Conservation (phyloP, 202 grass and related monocot species). For the Panicum hallii region DNA sequence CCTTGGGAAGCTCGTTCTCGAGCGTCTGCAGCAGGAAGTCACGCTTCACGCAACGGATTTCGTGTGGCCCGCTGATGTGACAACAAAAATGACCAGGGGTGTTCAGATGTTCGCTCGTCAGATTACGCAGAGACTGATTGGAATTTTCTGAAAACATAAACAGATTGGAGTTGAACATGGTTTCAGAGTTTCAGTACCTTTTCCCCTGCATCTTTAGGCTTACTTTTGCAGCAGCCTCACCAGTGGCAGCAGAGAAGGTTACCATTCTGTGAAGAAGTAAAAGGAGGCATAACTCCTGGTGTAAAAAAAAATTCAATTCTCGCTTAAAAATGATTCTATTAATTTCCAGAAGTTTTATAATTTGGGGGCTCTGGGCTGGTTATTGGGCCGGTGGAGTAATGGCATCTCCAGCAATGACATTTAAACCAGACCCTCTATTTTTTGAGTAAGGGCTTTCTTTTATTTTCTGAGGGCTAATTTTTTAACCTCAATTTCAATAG, state of each 20-base stretch:
- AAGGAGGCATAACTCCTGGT: neutral
- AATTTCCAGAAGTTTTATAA: neutral
- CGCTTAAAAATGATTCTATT: too few species aligned
- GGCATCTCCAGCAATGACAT: too few species aligned
- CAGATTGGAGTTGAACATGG: neutral
- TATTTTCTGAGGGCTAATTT: too few species aligned
- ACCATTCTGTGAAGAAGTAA: slow-evolving; percentile 31
- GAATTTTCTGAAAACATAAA: neutral
- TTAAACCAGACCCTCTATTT: too few species aligned
- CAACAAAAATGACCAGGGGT: neutral
- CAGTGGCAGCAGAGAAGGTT: slow-evolving; percentile 54
- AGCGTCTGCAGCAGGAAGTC: slow-evolving; percentile 70
- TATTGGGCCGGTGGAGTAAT: neutral
- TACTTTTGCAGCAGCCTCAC: slow-evolving; percentile 45
- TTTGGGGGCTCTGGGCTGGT: neutral
- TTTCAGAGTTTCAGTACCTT: slow-evolving; percentile 34
- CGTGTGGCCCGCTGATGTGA: slow-evolving; percentile 46
- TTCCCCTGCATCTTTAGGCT: slow-evolving; percentile 57
- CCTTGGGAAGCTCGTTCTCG: slow-evolving; percentile 51
- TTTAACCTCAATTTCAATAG: too few species aligned
- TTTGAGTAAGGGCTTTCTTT: too few species aligned
- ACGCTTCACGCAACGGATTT: slow-evolving; percentile 58
- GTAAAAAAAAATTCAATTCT: too few species aligned
- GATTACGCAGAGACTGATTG: neutral
- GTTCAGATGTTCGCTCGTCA: neutral